Conservation (phyloP, 306 rosid genomes). For the Gynostemma pentaphyllum region DNA sequence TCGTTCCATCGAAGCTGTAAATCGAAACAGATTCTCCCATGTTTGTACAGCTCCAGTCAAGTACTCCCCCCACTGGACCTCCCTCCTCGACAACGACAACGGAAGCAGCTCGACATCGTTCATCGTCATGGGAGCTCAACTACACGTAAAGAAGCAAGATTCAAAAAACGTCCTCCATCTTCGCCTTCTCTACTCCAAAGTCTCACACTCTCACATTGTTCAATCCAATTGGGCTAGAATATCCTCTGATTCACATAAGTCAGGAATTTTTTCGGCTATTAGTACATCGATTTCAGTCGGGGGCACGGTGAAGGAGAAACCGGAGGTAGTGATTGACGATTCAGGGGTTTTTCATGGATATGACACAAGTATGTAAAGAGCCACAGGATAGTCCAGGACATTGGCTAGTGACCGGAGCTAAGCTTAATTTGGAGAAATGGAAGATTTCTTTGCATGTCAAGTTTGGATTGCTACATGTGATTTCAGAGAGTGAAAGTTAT, state of each 20-base stretch:
- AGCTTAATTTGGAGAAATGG: slow-evolving; percentile 58
- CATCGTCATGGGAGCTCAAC: slow-evolving; percentile 86
- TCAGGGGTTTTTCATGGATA: slow-evolving; percentile 68
- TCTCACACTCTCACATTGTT: slow-evolving; percentile 27
- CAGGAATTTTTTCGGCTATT: slow-evolving; percentile 51
- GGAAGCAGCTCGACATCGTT: slow-evolving; percentile 18
- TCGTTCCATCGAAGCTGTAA: slow-evolving; percentile 44
- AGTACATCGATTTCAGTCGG: slow-evolving; percentile 46
- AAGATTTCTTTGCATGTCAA: slow-evolving; percentile 63
- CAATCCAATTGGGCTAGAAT: slow-evolving; percentile 52
- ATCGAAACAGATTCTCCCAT: slow-evolving; percentile 52
- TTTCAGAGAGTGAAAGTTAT: slow-evolving; percentile 16
- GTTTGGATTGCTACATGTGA: slow-evolving; percentile 52
- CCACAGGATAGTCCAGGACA: slow-evolving; percentile 83
- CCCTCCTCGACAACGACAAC: slow-evolving; percentile 1
- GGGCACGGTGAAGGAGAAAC: slow-evolving; percentile 21
- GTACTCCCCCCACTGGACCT: slow-evolving; percentile 42
- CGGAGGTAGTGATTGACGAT: slow-evolving; percentile 40
- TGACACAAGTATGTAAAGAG: slow-evolving; percentile 48
- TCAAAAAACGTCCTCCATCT: slow-evolving; percentile 61
- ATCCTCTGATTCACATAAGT: slow-evolving; percentile 41
- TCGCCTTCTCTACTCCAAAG: slow-evolving; percentile 51
- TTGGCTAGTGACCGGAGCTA: slow-evolving; percentile 86
- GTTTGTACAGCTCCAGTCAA: slow-evolving; percentile 59
- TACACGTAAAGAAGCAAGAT: slow-evolving; percentile 42